phyloP scores from a whole-genome alignment of 2,329 filamentous ascomycete species.

The Lizonia empirigonia region DNA sequence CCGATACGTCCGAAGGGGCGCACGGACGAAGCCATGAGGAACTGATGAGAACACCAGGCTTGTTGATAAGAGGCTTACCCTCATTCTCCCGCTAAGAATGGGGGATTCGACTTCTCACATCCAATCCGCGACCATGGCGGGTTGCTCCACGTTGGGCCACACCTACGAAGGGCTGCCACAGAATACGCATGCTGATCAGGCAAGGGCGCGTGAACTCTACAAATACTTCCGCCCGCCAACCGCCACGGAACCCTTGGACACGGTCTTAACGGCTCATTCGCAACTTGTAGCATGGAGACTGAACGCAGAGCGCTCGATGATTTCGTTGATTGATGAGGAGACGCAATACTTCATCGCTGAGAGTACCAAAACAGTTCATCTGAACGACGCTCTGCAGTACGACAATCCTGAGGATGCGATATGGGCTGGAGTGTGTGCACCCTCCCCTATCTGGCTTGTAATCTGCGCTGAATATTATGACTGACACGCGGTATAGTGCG shows the following conservation, averaged over 20 bases:
- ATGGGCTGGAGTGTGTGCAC: slow-evolving; percentile 41
- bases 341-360: slow-evolving; percentile 60
- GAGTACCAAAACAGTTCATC: slow-evolving; percentile 51
- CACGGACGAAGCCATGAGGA: slow-evolving; percentile 1
- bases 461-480: too few relatives aligned
- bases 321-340: slow-evolving; percentile 56
- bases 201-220: slow-evolving; percentile 36
- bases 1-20: not conserved
- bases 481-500: slow-evolving; percentile 24
- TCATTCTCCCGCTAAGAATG: not conserved
- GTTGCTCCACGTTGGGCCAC: not conserved
- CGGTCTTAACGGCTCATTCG: slow-evolving; percentile 42
- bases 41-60: too few relatives aligned
- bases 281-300: slow-evolving; percentile 48
- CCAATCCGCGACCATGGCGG: not conserved
- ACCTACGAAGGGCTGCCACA: slow-evolving; percentile 6
- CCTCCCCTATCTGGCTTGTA: too few relatives aligned
- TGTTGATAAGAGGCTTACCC: not conserved
- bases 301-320: slow-evolving; percentile 43
- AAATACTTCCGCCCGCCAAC: slow-evolving; percentile 33
- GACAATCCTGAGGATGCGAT: slow-evolving; percentile 42
- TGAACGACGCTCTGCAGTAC: slow-evolving; percentile 43
- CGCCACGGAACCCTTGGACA: slow-evolving; percentile 29
- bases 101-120: not conserved
- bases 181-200: slow-evolving; percentile 10